Evolutionary conservation across 306 rosid species (phyloP).

Genomic region (Sicyos baderoa): DNA sequence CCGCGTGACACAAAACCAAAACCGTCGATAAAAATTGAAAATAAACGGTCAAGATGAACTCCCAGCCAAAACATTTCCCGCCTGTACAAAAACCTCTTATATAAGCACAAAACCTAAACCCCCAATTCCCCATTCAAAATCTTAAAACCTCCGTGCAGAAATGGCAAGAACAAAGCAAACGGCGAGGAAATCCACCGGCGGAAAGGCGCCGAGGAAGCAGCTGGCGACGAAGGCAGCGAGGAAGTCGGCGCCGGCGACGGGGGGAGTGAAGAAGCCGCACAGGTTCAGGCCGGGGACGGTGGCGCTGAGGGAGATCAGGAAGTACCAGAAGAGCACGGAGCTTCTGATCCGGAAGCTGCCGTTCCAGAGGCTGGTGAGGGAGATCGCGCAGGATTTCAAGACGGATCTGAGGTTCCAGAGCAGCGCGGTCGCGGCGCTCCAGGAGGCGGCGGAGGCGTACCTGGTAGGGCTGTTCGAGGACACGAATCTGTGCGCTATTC

Average conservation of each 20-base stretch:
- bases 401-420: constrained; percentile 60
- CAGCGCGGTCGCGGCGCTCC: constrained; percentile 41
- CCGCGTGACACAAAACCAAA: no score
- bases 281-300: constrained; percentile 63
- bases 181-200: constrained; percentile 55
- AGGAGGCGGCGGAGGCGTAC: constrained; percentile 51
- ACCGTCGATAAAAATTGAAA: no score
- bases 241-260: constrained; percentile 72
- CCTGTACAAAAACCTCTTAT: no score
- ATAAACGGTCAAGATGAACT: no score
- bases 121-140: no score
- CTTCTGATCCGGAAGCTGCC: constrained; percentile 64
- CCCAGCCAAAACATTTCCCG: no score
- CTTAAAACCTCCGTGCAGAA: not conserved
- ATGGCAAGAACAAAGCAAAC: constrained; percentile 73
- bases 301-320: constrained; percentile 63
- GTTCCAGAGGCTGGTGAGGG: constrained; percentile 67
- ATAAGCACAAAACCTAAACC: no score
- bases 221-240: constrained; percentile 61
- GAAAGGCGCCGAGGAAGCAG: constrained; percentile 67
- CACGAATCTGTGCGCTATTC: constrained; percentile 63
- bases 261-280: constrained; percentile 75
- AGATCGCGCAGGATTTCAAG: constrained; percentile 73
- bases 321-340: constrained; percentile 64
- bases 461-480: constrained; percentile 53